Conservation (phyloP, 164 flowering plant species). For the Annona cherimola region DNA sequence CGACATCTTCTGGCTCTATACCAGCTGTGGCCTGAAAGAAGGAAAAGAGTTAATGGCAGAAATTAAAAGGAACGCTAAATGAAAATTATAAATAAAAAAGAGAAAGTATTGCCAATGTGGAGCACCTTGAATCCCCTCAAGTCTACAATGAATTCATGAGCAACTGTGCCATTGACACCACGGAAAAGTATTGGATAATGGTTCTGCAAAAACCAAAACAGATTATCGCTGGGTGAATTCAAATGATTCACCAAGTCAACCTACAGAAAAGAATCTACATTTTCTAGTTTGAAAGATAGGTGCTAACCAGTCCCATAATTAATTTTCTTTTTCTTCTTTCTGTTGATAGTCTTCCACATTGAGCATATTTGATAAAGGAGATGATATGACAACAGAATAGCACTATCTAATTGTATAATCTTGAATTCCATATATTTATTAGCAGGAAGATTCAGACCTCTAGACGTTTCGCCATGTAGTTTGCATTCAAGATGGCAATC, state of each 20-base stretch:
- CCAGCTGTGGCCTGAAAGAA: slow-evolving; percentile 77
- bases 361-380: background rate
- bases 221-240: background rate
- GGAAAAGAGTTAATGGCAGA: background rate
- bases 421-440: background rate
- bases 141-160: slow-evolving; percentile 94
- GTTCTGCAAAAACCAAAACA: slow-evolving; percentile 39
- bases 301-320: background rate
- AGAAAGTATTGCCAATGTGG: background rate
- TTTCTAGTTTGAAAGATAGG: background rate
- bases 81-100: background rate
- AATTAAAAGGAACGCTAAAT: background rate
- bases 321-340: background rate
- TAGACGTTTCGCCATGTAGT: slow-evolving; percentile 98
- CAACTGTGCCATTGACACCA: slow-evolving; percentile 95
- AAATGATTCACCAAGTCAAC: background rate
- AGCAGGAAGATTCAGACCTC: slow-evolving; percentile 50
- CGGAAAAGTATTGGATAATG: slow-evolving; percentile 94
- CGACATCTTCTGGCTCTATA: slow-evolving; percentile 96
- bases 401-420: background rate
- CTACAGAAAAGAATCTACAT: background rate
- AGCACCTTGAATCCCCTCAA: slow-evolving; percentile 92
- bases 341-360: background rate
- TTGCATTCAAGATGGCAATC: slow-evolving; percentile 89
- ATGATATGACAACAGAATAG: background rate